Percentiles rank a stretch among this genome's conserved stretches.
Conservation (phyloP, 805 yeast genomes). For the Phaffomyces opuntiae region DNA sequence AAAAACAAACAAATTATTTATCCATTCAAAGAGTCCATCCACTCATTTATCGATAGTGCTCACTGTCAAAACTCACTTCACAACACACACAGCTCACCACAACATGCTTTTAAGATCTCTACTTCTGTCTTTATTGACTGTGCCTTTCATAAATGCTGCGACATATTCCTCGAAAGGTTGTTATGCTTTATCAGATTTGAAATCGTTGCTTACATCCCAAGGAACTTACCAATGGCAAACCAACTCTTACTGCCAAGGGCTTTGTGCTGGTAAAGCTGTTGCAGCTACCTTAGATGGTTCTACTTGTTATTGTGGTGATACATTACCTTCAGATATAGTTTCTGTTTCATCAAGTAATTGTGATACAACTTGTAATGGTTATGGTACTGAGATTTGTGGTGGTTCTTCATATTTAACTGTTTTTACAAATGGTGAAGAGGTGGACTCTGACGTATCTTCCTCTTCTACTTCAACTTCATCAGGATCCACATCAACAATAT, state of each 20-base stretch:
- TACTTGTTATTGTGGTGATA: constrained; percentile 62
- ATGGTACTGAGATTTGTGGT: constrained; percentile 56
- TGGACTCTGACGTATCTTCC: constrained; percentile 5
- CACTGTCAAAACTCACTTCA: too few relatives aligned
- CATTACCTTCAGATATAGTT: constrained; percentile 28
- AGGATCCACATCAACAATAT: not conserved
- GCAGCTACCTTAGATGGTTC: constrained; percentile 49
- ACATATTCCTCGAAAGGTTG: constrained; percentile 27
- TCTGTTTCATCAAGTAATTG: constrained; percentile 32
- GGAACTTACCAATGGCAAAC: constrained; percentile 56
- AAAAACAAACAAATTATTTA: too few relatives aligned
- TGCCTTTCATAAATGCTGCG: not conserved
- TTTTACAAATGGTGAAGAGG: constrained; percentile 28
- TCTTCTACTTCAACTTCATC: not conserved
- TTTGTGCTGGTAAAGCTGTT: constrained; percentile 41
- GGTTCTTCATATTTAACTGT: constrained; percentile 44
- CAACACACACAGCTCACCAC: too few relatives aligned
- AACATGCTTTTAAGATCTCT: too few relatives aligned
- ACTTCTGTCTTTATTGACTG: not conserved
- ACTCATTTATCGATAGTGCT: too few relatives aligned
- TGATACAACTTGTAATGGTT: constrained; percentile 50
- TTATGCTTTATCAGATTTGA: constrained; percentile 23
- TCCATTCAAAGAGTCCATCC: too few relatives aligned
- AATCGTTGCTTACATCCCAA: constrained; percentile 23
- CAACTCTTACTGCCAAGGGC: constrained; percentile 44